Conservation (phyloP, 2,329 filamentous ascomycete species). For the Sporothrix inflata region DNA sequence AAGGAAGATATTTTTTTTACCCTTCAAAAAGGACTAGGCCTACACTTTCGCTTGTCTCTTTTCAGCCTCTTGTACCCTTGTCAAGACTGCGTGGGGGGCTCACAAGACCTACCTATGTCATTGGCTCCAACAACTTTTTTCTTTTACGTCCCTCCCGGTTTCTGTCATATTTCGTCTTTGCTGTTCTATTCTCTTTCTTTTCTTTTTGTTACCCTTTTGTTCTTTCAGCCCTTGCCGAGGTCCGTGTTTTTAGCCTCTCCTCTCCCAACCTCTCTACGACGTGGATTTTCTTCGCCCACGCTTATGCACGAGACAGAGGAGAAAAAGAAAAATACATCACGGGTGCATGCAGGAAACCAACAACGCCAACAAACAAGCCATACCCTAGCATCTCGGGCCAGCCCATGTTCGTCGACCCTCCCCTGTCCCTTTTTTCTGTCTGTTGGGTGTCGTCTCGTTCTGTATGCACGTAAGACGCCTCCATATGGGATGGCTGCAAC, state of each 20-base stretch:
- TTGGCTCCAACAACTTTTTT: neutral
- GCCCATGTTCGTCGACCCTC: neutral
- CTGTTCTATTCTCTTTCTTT: neutral
- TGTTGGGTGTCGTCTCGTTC: neutral
- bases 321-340: constrained; percentile 8
- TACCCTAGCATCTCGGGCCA: neutral
- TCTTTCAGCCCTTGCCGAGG: neutral
- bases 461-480: neutral
- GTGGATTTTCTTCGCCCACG: neutral
- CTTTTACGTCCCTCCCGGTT: neutral
- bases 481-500: neutral
- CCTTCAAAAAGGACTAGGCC: too few species aligned
- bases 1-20: too few species aligned
- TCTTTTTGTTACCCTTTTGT: neutral
- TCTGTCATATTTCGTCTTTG: neutral
- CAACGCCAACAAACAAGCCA: neutral
- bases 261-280: too few species aligned
- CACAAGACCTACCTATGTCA: neutral
- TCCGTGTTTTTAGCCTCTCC: neutral
- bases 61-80: neutral
- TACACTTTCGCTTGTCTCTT: neutral
- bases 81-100: neutral
- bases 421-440: neutral
- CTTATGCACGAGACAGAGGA: neutral
- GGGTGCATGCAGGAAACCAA: neutral